Conservation (phyloP, 345 rosid genomes). For the Citrus cavaleriei region DNA sequence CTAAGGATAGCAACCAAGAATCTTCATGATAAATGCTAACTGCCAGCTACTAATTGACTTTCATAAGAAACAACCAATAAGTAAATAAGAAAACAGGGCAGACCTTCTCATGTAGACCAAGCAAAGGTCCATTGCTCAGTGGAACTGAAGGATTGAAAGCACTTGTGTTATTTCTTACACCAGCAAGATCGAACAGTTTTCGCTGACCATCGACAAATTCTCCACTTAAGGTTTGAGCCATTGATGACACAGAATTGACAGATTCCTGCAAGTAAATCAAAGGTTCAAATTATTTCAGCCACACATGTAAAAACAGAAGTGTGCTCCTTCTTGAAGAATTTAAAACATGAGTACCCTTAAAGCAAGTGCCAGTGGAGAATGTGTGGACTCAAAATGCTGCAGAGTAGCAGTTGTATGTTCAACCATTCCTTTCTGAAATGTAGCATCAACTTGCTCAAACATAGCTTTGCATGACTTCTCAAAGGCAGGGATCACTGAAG, state of each 20-base stretch:
- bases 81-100: background rate
- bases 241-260: slow-evolving; percentile 64
- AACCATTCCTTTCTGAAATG: slow-evolving; percentile 74
- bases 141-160: slow-evolving; percentile 45
- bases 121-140: slow-evolving; percentile 67
- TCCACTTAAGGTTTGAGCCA: slow-evolving; percentile 62
- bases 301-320: background rate
- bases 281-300: background rate
- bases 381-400: slow-evolving; percentile 66
- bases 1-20: slow-evolving; percentile 21
- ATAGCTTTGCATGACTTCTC: slow-evolving; percentile 84
- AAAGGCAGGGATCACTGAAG: slow-evolving; percentile 83
- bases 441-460: slow-evolving; percentile 86
- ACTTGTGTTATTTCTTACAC: slow-evolving; percentile 59
- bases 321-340: background rate
- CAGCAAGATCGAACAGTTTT: slow-evolving; percentile 64
- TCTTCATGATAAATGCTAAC: background rate
- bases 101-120: slow-evolving; percentile 65
- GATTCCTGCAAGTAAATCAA: slow-evolving; percentile 56
- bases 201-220: slow-evolving; percentile 80
- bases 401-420: slow-evolving; percentile 74
- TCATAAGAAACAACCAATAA: background rate
- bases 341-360: slow-evolving; percentile 48
- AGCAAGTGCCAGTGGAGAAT: slow-evolving; percentile 67
- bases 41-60: background rate